Evolutionary conservation across 108 stramenopile genomes (phyloP).

Genomic region (Epithemia pelagica): DNA sequence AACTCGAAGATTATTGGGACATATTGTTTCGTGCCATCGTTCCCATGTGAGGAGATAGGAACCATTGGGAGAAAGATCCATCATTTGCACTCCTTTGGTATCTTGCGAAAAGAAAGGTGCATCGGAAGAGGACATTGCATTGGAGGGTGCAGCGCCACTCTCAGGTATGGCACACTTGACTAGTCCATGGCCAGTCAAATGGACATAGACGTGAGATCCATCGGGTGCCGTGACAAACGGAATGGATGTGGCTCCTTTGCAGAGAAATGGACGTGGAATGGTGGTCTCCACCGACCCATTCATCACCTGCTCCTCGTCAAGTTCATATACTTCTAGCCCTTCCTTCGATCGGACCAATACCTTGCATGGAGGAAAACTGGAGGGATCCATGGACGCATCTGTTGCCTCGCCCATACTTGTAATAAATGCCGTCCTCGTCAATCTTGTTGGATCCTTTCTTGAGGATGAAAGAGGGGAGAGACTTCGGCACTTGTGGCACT

Average conservation of each 20-base stretch:
- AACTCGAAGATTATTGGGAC: conserved; percentile 68
- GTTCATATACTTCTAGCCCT: conserved; percentile 51
- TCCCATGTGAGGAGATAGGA: conserved; percentile 85
- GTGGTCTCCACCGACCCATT: neutral
- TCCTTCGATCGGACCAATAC: conserved; percentile 69
- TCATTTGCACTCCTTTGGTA: conserved; percentile 49
- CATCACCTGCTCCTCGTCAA: conserved; percentile 29
- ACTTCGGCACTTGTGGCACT: too few species aligned
- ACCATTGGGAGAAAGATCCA: conserved; percentile 74
- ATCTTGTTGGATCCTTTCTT: too few species aligned
- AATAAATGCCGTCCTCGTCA: too few species aligned
- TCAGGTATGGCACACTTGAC: neutral
- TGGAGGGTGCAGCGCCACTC: neutral
- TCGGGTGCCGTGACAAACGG: conserved; percentile 33
- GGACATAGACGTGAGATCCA: conserved; percentile 46
- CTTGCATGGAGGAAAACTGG: conserved; percentile 24
- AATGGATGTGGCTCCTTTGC: conserved; percentile 45
- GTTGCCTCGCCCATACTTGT: too few species aligned
- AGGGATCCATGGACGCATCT: too few species aligned
- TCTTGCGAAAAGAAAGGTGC: conserved; percentile 5
- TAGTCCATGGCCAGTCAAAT: conserved; percentile 14
- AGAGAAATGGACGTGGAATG: conserved; percentile 23
- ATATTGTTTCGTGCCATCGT: conserved; percentile 27
- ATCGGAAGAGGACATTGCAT: neutral
- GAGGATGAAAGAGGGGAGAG: too few species aligned